Base-by-base conservation (phyloP, 192 early-diverging fungal species). In the Phycomyces blakesleeanus region DNA sequence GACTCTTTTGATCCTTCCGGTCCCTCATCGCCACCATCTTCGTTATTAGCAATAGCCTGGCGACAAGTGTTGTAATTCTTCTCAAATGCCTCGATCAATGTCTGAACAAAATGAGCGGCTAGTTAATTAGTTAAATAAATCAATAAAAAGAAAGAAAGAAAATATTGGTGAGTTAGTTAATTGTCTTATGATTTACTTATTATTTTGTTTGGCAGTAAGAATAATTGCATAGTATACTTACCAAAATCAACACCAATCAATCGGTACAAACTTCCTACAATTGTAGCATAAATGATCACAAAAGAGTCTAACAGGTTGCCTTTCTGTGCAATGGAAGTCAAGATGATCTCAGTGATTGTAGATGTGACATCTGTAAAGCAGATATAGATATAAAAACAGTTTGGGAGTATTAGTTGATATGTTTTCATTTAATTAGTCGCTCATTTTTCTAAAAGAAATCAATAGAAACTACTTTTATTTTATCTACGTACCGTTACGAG, bases 291-390 rank as follows among this genome's bases (percentile, higher is more conserved):
- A 15, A 91, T 84, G 47, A 89, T 86, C 51, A 94, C 82, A 75
- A 97, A 97, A 0, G 93, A 91, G 72, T 94, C 95, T 21, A 95
- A 83, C 64, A 98, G 75, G 72, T 93, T 92, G 55, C 89, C 79
- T 59, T 89, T 91, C 63, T 90, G 88, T 21, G 85, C 82, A 41
- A 98, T 88, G 20, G 89, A 85, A 12, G 84, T 76, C 39, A 97
- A 61, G 21, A 96, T 84, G 41, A 90, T 66, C 10, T 85, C 84
- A 0, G 91, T 91, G 16, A 94, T 78, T 5, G 92, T 91, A 37
- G 91, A 80, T n/a, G 89, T 94, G 12, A 97, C 92, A 73, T 95
- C 88, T 90, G 72, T 16, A 29, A 22, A 27, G 51, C 26, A 38
- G 15, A 52, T 14, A 44, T n/a, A n/a, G n/a, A n/a, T n/a, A n/a